A percentile compares a stretch with the other conserved stretches of the same genome.
Evolutionary conservation across 495 filamentous ascomycete species (phyloP).

Genomic region (Trichoderma reesei): DNA sequence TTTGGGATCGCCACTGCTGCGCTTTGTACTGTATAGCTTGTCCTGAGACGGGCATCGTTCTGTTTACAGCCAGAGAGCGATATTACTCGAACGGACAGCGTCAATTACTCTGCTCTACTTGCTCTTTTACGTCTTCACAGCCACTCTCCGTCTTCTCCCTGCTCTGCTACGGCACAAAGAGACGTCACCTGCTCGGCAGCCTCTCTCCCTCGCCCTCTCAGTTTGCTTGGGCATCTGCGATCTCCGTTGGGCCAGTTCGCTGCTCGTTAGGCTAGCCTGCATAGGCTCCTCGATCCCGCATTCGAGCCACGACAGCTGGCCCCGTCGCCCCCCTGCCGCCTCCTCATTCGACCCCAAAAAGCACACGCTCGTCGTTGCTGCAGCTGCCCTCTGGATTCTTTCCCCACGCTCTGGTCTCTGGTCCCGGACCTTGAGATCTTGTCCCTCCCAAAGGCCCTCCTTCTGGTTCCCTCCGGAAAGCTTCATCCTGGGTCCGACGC

Average conservation of each 20-base stretch:
- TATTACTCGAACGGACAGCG: not conserved
- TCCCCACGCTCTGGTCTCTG: conserved; percentile 12
- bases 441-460: conserved; percentile 6
- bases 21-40: too few relatives aligned
- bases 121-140: too few relatives aligned
- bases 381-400: conserved; percentile 4
- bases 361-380: conserved; percentile 4
- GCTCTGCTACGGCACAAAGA: not conserved
- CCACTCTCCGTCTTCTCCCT: not conserved
- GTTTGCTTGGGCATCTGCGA: not conserved
- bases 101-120: not conserved
- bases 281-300: conserved; percentile 25
- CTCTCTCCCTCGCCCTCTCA: not conserved
- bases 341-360: conserved; percentile 10
- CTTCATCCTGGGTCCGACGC: conserved; percentile 18
- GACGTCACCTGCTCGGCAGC: not conserved
- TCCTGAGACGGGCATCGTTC: too few relatives aligned
- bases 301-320: conserved; percentile 50
- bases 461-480: conserved; percentile 17
- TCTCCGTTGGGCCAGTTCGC: conserved; percentile 9
- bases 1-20: too few relatives aligned
- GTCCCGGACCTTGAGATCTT: not conserved
- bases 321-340: conserved; percentile 14
- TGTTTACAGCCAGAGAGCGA: too few relatives aligned
- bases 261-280: conserved; percentile 11